Evolutionary conservation across 2,329 filamentous ascomycete species (phyloP).

Genomic region (Macroventuria anomochaeta): DNA sequence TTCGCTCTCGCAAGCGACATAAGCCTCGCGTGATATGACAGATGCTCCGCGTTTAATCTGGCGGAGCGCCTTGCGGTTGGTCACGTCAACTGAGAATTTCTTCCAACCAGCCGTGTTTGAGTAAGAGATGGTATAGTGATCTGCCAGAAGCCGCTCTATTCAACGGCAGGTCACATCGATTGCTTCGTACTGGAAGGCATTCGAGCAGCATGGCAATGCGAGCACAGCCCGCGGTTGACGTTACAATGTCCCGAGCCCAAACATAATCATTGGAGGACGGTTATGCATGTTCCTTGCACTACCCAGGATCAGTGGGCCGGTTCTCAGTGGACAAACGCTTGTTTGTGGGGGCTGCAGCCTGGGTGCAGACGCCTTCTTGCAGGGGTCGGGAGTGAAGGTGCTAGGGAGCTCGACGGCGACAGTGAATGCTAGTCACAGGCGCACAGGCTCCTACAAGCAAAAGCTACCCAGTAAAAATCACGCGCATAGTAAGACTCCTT

Average conservation of each 20-base stretch:
- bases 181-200: not conserved
- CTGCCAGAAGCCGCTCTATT: not conserved
- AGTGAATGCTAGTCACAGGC: conserved; percentile 20
- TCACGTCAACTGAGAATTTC: not conserved
- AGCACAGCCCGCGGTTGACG: not conserved
- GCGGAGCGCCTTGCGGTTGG: conserved; percentile 6
- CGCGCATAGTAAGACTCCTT: conserved; percentile 18
- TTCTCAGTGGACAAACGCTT: conserved; percentile 23
- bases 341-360: conserved; percentile 31
- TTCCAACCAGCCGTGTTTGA: not conserved
- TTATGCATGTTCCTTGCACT: conserved; percentile 23
- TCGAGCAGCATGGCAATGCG: not conserved
- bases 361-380: conserved; percentile 11
- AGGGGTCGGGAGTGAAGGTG: conserved; percentile 10
- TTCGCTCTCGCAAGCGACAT: not conserved
- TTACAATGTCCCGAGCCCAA: not conserved
- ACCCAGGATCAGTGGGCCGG: conserved; percentile 31
- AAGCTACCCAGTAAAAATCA: conserved; percentile 22
- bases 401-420: not conserved
- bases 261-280: not conserved
- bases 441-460: conserved; percentile 17
- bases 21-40: conserved; percentile 12
- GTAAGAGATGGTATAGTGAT: not conserved
- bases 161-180: not conserved
- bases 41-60: conserved; percentile 10